Evolutionary conservation across 768 basidiomycete species (phyloP).

Genomic region (Xerocomus spinulosus): DNA sequence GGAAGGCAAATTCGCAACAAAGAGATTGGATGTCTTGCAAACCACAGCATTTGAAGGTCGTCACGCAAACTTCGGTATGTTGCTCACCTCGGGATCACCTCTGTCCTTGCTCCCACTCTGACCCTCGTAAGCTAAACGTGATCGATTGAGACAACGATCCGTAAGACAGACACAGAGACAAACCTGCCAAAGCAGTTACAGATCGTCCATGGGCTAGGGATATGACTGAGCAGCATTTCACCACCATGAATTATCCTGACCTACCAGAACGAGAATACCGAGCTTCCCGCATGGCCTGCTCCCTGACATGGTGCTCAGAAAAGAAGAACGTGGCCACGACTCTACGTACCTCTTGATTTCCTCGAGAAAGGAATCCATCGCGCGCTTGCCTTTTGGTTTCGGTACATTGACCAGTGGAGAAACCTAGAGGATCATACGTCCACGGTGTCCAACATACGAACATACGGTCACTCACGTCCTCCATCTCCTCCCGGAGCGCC

Average conservation of each 20-base stretch:
- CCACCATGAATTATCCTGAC: slow-evolving; percentile 7
- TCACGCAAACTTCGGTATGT: background rate
- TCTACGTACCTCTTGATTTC: slow-evolving; percentile 81
- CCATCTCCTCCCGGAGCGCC: slow-evolving; percentile 30
- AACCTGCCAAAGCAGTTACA: slow-evolving; percentile 87
- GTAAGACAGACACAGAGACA: slow-evolving; percentile 19
- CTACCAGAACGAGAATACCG: slow-evolving; percentile 69
- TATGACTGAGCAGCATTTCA: background rate
- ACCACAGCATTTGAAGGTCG: slow-evolving; percentile 2
- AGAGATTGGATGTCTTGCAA: slow-evolving; percentile 85
- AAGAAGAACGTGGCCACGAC: background rate
- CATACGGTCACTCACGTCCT: slow-evolving; percentile 27
- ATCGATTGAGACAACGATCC: slow-evolving; percentile 1
- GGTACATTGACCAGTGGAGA: slow-evolving; percentile 54
- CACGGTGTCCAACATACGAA: background rate
- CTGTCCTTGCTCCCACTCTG: slow-evolving; percentile 87
- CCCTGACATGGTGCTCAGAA: slow-evolving; percentile 45
- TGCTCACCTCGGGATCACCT: slow-evolving; percentile 76
- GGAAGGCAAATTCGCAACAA: slow-evolving; percentile 88
- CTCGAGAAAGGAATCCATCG: slow-evolving; percentile 94
- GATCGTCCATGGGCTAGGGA: slow-evolving; percentile 61
- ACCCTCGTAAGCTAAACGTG: slow-evolving; percentile 69
- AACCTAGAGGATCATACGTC: slow-evolving; percentile 34
- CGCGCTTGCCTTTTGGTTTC: slow-evolving; percentile 89
- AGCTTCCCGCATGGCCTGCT: slow-evolving; percentile 88